Evolutionary conservation across 2,329 filamentous ascomycete species (phyloP).

Genomic region (Aspergillus floridensis): DNA sequence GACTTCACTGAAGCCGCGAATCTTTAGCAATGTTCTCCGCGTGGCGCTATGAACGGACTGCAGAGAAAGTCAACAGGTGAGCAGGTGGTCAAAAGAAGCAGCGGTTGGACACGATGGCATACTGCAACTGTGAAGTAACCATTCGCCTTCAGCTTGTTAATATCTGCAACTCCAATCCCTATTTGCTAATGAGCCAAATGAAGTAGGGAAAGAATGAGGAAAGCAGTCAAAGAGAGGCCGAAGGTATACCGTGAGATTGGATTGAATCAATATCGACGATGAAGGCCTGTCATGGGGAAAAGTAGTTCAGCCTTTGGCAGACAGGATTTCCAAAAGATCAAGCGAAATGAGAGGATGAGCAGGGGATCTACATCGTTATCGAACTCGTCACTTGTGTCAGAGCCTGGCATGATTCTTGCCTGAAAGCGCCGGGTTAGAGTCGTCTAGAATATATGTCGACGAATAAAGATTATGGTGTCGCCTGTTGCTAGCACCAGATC

Average conservation of each 20-base stretch:
- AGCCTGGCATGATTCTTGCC: constrained; percentile 49
- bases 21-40: constrained; percentile 60
- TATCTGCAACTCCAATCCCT: constrained; percentile 65
- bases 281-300: constrained; percentile 44
- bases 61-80: not conserved
- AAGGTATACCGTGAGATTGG: constrained; percentile 57
- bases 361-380: constrained; percentile 46
- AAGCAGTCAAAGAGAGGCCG: not conserved
- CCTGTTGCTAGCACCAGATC: not conserved
- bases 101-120: constrained; percentile 8
- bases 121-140: constrained; percentile 64
- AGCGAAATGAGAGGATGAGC: not conserved
- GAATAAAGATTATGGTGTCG: not conserved
- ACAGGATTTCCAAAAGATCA: not conserved
- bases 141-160: constrained; percentile 62
- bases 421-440: not conserved
- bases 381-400: constrained; percentile 53
- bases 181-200: not conserved
- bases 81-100: constrained; percentile 17
- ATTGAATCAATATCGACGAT: constrained; percentile 67
- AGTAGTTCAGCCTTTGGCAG: not conserved
- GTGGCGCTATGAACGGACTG: constrained; percentile 62
- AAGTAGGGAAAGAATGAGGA: not conserved
- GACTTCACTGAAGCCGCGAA: constrained; percentile 68
- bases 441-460: not conserved